Percentiles rank a stretch among this genome's conserved stretches.
These are phyloP conservation scores for Macrocystidia cucumis DNA, from an alignment of 1,284 basidiomycete species.

Conservation along the genomic window DNA sequence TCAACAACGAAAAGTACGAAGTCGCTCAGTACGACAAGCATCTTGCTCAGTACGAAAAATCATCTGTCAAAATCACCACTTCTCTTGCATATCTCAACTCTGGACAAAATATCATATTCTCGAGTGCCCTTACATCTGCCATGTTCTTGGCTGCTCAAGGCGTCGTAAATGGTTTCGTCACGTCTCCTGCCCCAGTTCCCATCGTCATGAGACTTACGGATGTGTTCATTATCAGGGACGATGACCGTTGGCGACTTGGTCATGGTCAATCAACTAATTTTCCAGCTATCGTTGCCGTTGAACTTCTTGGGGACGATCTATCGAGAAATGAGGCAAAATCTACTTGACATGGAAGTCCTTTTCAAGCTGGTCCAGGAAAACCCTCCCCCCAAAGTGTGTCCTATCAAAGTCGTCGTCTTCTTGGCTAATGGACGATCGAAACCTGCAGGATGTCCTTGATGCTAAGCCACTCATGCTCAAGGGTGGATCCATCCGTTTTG, in stretches of 20 bases:
- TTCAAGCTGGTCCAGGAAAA: constrained; percentile 89
- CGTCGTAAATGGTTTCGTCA: constrained; percentile 68
- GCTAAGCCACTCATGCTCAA: constrained; percentile 65
- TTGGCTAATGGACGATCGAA: neutral
- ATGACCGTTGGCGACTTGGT: constrained; percentile 99
- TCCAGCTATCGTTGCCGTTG: constrained; percentile 92
- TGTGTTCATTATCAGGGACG: constrained; percentile 58
- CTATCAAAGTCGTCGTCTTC: neutral
- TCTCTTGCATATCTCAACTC: constrained; percentile 92
- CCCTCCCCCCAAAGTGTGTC: constrained; percentile 57
- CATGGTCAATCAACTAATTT: constrained; percentile 99
- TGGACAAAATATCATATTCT: constrained; percentile 96
- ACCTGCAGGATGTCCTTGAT: constrained; percentile 51
- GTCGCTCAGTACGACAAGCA: constrained; percentile 90
- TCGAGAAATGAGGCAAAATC: constrained; percentile 89
- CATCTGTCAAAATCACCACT: constrained; percentile 92
- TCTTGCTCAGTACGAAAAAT: constrained; percentile 82
- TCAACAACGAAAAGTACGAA: constrained; percentile 95
- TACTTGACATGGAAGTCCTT: constrained; percentile 95
- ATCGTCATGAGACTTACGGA: neutral
- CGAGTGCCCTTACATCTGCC: constrained; percentile 85
- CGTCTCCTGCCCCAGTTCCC: neutral
- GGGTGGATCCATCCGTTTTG: constrained; percentile 88
- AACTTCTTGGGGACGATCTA: constrained; percentile 98
- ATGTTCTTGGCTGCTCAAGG: constrained; percentile 98